Evolutionary conservation across 805 yeast species (phyloP).

Genomic region (Candida railenensis): DNA sequence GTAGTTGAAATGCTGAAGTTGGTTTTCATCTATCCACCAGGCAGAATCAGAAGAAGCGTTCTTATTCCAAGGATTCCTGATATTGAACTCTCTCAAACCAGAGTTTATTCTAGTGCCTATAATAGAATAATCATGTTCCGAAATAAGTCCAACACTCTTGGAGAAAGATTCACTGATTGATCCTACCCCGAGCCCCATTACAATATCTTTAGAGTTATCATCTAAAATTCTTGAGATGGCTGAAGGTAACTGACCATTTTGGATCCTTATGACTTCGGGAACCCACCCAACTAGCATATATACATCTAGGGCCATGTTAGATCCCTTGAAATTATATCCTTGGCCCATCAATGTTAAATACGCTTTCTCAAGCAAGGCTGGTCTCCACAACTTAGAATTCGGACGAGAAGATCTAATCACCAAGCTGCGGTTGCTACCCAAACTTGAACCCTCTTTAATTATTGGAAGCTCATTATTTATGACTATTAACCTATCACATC

Average conservation of each 20-base stretch:
- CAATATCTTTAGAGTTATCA: conserved; percentile 34
- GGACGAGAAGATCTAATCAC: conserved; percentile 34
- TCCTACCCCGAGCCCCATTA: conserved; percentile 73
- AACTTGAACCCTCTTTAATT: conserved; percentile 8
- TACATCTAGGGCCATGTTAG: conserved; percentile 73
- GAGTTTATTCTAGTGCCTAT: conserved; percentile 26
- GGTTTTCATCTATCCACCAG: conserved; percentile 15
- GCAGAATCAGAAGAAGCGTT: conserved; percentile 14
- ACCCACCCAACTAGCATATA: conserved; percentile 68
- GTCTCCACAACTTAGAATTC: conserved; percentile 48
- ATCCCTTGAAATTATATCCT: conserved; percentile 67
- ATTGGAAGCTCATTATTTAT: conserved; percentile 49
- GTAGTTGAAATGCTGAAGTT: conserved; percentile 39
- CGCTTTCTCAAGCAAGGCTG: conserved; percentile 77
- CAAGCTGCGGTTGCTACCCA: conserved; percentile 23
- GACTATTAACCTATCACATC: conserved; percentile 45
- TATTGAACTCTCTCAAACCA: conserved; percentile 24
- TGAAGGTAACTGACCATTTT: conserved; percentile 32
- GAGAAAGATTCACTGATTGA: conserved; percentile 32
- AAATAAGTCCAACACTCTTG: conserved; percentile 37
- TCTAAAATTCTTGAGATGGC: conserved; percentile 16
- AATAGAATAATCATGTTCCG: conserved; percentile 73
- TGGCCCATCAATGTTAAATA: conserved; percentile 56
- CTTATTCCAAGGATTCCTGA: conserved; percentile 39
- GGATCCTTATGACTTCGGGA: conserved; percentile 53